phyloP scores from a whole-genome alignment of 169 alveolate species.

The Plasmodium knowlesi region DNA sequence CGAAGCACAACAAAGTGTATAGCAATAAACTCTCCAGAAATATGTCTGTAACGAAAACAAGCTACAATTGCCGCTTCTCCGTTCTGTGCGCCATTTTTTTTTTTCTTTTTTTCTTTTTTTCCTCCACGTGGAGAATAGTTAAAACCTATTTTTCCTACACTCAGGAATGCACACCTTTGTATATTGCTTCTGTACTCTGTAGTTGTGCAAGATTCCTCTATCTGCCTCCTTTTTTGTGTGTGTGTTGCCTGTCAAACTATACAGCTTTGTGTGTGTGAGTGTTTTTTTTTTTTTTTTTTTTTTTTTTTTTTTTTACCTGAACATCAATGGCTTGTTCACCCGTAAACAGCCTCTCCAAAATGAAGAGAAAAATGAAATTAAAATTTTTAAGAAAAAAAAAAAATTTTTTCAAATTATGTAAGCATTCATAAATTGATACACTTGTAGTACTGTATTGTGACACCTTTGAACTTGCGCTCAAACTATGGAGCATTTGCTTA shows the following conservation, averaged over 20 bases:
- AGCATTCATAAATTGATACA: background rate
- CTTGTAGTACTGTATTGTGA: background rate
- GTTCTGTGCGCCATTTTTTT: background rate
- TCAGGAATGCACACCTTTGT: background rate
- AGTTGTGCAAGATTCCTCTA: background rate
- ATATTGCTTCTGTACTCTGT: background rate
- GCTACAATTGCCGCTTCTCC: background rate
- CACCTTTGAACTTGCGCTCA: background rate
- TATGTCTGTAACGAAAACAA: background rate
- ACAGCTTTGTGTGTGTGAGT: background rate
- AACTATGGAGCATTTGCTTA: background rate
- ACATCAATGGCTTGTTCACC: background rate
- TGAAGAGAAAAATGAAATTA: background rate
- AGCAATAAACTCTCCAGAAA: background rate
- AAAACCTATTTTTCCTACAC: background rate
- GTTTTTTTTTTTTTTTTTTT: background rate
- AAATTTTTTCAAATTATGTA: background rate
- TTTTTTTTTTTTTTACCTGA: background rate
- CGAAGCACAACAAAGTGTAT: background rate
- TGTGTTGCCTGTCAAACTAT: background rate
- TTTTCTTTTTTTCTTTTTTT: background rate
- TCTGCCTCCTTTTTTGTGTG: background rate
- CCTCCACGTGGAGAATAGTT: background rate
- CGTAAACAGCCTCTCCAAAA: background rate
- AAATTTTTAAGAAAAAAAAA: background rate